Evolutionary conservation across 1,284 basidiomycete species (phyloP), one percentile per base, ranked within the genome.

Genomic region (Pseudozyma sp.): DNA sequence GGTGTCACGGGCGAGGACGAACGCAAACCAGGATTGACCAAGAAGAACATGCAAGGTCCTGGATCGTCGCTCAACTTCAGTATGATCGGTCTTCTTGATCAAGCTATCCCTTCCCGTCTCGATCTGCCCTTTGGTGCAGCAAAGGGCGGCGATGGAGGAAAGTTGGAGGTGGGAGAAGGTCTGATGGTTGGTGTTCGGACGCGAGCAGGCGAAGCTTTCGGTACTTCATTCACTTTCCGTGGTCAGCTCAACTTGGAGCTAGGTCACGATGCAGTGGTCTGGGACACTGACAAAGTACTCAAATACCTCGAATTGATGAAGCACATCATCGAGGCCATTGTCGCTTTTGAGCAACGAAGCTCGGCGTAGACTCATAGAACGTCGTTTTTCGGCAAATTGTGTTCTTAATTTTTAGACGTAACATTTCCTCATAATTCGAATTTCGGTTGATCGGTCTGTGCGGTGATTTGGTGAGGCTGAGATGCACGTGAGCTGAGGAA

Each of bases 1-100:
- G 55, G 25, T 11, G 59, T 64, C 4, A 51, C 65, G 6, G 66
- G 70, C 8, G 61, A 59, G 18, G 72, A 75, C 49, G 68, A 75
- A 47, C 72, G 68, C 38, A 47, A 45, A n/a, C 68, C 72, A 14
- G 72, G 72, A 16, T 51, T 64, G 11, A 54, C 64, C n/a, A 77
- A 70, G 51, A 74, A 66, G 59, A 75, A 75, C 48, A 70, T 75
- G 72, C 68, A 75, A 47, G 68, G 72, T 1, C 72, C 72, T 5
- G 79, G 72, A 16, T 72, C 72, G 3, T 75, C 69, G 19, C 63
- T 78, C 62, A 68, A 71, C 51, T 71, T 67, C 38, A 76, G 70
- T 57, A 76, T 76, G 70, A 66, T 76, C 14, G 70, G 69, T 21
- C 59, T 66, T 11, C 44, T 75, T 5, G 72, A 75, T 47, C 44